phyloP scores from a whole-genome alignment of 176 grass and related monocot genomes.

The Metroxylon sagu region DNA sequence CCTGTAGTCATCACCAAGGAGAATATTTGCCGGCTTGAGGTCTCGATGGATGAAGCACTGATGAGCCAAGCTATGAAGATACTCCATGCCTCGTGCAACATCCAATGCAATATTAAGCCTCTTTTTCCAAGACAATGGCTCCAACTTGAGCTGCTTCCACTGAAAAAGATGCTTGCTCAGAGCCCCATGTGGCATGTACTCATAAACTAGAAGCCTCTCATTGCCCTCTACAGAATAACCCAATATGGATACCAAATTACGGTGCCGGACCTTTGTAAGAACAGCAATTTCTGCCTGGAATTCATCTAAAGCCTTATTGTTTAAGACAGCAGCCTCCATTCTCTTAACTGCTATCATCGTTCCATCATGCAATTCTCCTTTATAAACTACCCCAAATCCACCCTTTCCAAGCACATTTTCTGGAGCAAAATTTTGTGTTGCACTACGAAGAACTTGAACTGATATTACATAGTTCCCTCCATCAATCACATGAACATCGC shows the following conservation, averaged over 20 bases:
- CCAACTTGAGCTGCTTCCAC: conserved; percentile 52
- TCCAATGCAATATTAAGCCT: conserved; percentile 93
- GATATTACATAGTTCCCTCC: conserved; percentile 58
- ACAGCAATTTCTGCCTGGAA: conserved; percentile 90
- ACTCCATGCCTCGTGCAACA: conserved; percentile 88
- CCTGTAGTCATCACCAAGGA: conserved; percentile 74
- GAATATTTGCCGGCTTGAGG: conserved; percentile 89
- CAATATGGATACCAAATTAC: conserved; percentile 87
- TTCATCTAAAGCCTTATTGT: conserved; percentile 85
- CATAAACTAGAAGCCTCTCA: conserved; percentile 93
- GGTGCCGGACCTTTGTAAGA: conserved; percentile 88
- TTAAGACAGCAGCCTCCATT: conserved; percentile 69
- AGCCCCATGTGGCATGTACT: conserved; percentile 86
- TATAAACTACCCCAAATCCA: conserved; percentile 90
- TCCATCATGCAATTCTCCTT: conserved; percentile 71
- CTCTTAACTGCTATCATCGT: conserved; percentile 90
- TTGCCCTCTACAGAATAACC: conserved; percentile 61
- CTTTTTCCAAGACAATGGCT: conserved; percentile 89
- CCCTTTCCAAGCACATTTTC: conserved; percentile 81
- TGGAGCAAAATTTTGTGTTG: conserved; percentile 61
- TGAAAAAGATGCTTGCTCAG: conserved; percentile 85
- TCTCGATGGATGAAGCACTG: conserved; percentile 95
- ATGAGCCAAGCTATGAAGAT: conserved; percentile 76
- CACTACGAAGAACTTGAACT: conserved; percentile 55
- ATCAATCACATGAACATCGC: conserved; percentile 41